Evolutionary conservation across 768 basidiomycete species (phyloP).

Genomic region (Podaxis mareebaensis): DNA sequence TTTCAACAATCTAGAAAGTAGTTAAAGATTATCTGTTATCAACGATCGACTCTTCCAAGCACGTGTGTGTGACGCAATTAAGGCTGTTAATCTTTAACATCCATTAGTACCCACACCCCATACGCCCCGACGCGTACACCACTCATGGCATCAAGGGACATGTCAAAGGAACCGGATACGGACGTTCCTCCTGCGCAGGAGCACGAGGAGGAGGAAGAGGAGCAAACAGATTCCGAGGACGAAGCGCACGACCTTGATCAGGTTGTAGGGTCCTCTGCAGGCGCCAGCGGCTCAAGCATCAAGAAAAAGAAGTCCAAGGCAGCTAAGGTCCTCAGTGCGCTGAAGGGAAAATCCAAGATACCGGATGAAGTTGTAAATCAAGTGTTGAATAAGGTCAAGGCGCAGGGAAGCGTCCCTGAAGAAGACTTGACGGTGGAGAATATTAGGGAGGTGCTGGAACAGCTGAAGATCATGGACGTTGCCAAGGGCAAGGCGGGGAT

Average conservation of each 20-base stretch:
- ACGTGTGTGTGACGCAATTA: slow-evolving; percentile 1
- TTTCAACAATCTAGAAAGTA: not conserved
- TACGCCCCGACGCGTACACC: not conserved
- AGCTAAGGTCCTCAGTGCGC: slow-evolving; percentile 47
- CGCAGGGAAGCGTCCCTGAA: slow-evolving; percentile 48
- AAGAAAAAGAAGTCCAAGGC: slow-evolving; percentile 85
- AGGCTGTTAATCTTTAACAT: not conserved
- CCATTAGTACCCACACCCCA: not conserved
- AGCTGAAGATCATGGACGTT: slow-evolving; percentile 83
- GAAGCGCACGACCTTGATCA: not conserved
- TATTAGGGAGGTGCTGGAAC: slow-evolving; percentile 68
- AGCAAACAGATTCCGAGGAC: slow-evolving; percentile 8
- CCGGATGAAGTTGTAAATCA: slow-evolving; percentile 65
- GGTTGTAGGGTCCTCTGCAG: slow-evolving; percentile 20
- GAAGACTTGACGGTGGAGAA: slow-evolving; percentile 60
- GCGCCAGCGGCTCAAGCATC: slow-evolving; percentile 6
- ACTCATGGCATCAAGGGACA: slow-evolving; percentile 1
- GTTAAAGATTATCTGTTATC: slow-evolving; percentile 11
- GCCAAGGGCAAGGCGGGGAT: slow-evolving; percentile 79
- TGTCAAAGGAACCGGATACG: not conserved
- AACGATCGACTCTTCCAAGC: not conserved
- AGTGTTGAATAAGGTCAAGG: slow-evolving; percentile 66
- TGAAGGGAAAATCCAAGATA: slow-evolving; percentile 52
- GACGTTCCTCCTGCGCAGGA: not conserved
- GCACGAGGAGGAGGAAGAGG: slow-evolving; percentile 1